These are phyloP conservation scores for Termitomyces sp. DNA, from an alignment of 768 basidiomycete species.

Conservation along the genomic window DNA sequence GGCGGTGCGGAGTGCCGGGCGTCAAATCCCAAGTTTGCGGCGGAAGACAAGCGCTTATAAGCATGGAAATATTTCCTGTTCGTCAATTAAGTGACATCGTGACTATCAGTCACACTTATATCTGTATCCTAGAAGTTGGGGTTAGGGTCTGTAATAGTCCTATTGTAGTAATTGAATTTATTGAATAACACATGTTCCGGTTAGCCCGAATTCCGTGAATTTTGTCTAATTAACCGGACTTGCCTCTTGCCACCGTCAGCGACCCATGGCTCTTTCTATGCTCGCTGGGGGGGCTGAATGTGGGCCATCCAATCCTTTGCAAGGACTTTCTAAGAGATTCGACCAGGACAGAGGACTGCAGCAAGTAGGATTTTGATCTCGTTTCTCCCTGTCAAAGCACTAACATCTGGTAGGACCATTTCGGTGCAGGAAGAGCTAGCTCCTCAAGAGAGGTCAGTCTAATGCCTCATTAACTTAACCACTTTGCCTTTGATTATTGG, in stretches of 20 bases:
- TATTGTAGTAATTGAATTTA: conserved; percentile 19
- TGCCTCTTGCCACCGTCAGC: background rate
- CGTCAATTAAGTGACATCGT: conserved; percentile 1
- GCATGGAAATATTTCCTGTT: background rate
- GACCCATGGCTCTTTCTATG: conserved; percentile 73
- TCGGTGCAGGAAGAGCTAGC: conserved; percentile 56
- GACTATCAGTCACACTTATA: conserved; percentile 4
- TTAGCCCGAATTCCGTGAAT: conserved; percentile 7
- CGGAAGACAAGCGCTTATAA: conserved; percentile 21
- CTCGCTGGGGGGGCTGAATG: conserved; percentile 78
- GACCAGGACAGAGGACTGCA: conserved; percentile 77
- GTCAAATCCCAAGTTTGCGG: conserved; percentile 36
- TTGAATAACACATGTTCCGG: conserved; percentile 19
- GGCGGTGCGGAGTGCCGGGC: conserved; percentile 76
- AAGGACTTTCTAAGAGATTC: conserved; percentile 74
- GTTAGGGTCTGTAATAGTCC: conserved; percentile 20
- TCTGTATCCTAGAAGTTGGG: conserved; percentile 15
- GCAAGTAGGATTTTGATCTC: conserved; percentile 46
- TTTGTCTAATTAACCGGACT: conserved; percentile 7
- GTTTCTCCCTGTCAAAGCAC: conserved; percentile 7
- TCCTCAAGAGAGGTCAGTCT: conserved; percentile 58
- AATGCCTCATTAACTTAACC: no score
- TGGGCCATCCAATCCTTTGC: conserved; percentile 82
- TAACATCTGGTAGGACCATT: conserved; percentile 56
- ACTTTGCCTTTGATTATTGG: background rate